Conservation (phyloP, 2,329 filamentous ascomycete genomes). For the Neofusicoccum parvum region DNA sequence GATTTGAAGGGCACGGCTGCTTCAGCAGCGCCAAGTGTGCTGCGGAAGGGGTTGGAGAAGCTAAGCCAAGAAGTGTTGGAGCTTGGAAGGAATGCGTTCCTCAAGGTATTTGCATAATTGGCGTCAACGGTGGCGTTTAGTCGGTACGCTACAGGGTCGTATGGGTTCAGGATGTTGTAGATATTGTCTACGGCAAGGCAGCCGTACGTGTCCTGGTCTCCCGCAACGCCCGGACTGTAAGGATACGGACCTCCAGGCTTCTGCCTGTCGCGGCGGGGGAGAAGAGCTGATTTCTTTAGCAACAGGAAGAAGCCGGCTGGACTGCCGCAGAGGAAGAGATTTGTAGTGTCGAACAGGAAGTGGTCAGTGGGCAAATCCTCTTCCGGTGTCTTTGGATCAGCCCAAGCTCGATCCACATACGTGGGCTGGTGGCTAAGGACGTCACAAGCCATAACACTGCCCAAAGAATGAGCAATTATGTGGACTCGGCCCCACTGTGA, state of each 20-base stretch:
- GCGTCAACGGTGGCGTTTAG: slow-evolving; percentile 89
- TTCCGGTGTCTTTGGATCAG: slow-evolving; percentile 40
- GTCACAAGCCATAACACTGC: slow-evolving; percentile 92
- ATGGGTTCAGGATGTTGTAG: slow-evolving; percentile 85
- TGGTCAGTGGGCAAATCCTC: slow-evolving; percentile 52
- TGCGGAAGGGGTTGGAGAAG: slow-evolving; percentile 44
- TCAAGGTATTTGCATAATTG: slow-evolving; percentile 74
- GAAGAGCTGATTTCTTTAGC: slow-evolving; percentile 71
- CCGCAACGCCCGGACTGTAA: slow-evolving; percentile 62
- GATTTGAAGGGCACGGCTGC: slow-evolving; percentile 37
- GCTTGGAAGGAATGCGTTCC: slow-evolving; percentile 76
- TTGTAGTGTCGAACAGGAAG: slow-evolving; percentile 91
- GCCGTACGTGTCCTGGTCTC: slow-evolving; percentile 78
- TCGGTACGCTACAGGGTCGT: slow-evolving; percentile 83
- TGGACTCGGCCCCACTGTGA: slow-evolving; percentile 80
- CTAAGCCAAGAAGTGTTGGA: slow-evolving; percentile 57
- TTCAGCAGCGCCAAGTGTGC: slow-evolving; percentile 27
- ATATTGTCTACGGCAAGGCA: slow-evolving; percentile 94
- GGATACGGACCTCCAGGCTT: slow-evolving; percentile 73
- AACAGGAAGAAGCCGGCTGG: slow-evolving; percentile 92
- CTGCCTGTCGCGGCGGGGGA: slow-evolving; percentile 73
- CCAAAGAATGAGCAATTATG: slow-evolving; percentile 88
- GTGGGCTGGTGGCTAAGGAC: slow-evolving; percentile 89
- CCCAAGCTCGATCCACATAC: slow-evolving; percentile 52
- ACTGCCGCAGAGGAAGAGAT: slow-evolving; percentile 86